Conservation (phyloP, 2,329 filamentous ascomycete genomes). For the Alternaria atra region DNA sequence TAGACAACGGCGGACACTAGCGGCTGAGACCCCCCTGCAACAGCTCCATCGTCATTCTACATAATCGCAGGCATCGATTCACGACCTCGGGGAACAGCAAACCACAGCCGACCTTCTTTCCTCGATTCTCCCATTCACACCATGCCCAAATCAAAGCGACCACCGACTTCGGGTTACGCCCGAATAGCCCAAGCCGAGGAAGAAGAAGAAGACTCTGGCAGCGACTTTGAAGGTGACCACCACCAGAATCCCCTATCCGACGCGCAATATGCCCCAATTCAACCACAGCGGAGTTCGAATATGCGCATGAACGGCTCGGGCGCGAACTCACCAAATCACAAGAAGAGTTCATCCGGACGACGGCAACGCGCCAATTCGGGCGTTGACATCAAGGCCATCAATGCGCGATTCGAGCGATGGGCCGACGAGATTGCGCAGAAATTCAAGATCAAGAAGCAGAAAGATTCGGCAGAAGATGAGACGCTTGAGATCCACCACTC, state of each 20-base stretch:
- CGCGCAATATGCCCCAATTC: conserved; percentile 58
- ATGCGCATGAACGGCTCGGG: conserved; percentile 54
- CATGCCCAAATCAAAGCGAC: conserved; percentile 49
- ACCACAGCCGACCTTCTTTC: conserved; percentile 15
- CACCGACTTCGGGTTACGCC: conserved; percentile 60
- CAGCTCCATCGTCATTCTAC: conserved; percentile 37
- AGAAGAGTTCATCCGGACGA: conserved; percentile 43
- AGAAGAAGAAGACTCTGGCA: conserved; percentile 55
- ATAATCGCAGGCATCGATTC: conserved; percentile 24
- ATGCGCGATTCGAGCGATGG: conserved; percentile 93
- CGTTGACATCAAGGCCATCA: conserved; percentile 98
- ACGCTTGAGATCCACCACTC: conserved; percentile 95
- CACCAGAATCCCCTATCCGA: conserved; percentile 50
- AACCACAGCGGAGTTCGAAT: conserved; percentile 53
- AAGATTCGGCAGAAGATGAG: conserved; percentile 78
- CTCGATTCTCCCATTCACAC: conserved; percentile 3
- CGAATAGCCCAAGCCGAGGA: conserved; percentile 63
- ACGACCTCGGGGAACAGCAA: conserved; percentile 13
- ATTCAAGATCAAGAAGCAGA: conserved; percentile 86
- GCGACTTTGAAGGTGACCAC: conserved; percentile 53
- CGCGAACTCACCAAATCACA: conserved; percentile 43
- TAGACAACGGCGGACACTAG: conserved; percentile 20
- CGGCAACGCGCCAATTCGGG: conserved; percentile 79
- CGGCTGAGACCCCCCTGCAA: conserved; percentile 27
- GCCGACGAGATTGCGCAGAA: conserved; percentile 97